Base-by-base conservation (phyloP, 192 early-diverging fungal species). In the Rhizophagus clarus region DNA sequence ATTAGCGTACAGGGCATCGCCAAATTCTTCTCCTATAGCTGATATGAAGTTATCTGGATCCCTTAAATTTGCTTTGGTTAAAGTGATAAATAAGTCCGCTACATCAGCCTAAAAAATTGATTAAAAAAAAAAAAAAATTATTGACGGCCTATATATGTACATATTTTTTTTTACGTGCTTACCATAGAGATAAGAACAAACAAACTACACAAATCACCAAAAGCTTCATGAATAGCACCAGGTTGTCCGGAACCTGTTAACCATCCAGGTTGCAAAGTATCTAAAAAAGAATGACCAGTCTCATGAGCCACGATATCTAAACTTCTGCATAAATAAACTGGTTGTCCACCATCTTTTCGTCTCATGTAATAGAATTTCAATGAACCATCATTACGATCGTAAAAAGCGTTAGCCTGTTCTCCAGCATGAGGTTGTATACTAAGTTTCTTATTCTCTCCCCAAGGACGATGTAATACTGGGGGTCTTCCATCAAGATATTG, bases 221-320 rank as follows among this genome's bases (percentile, higher is more conserved):
- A 72, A 7, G 70, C 70, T 51, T 72, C 70, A 49, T 72, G 70
- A 28, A 72, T 26, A 37, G 70, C 70, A 15, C 70, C 70, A 49
- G 70, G 24, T 49, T 72, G 70, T 26, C 70, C 70, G 29, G 5
- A 8, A 40, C 10, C 11, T 28, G 32, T 34, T 11, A 49, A 26
- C 70, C 70, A 72, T 26, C 29, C 9, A 11, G 24, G 29, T 28
- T 72, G 70, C n/a, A 72, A n/a, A 15, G 28, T 72, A 47, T 72
- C 71, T 1, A 72, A 28, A 22, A 72, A 72, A 12, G 71, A 37
- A 47, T 72, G 71, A 37, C 47, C 47, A 14, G 47, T 15, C 28
- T 72, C 71, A 49, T 72, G 71, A 49, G 71, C 45, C 15, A 72
- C 71, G 15, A 72, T 29, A 28, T 72, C 71, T 10, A 72, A 26